Percentiles rank a stretch among this genome's conserved stretches.
These are phyloP conservation scores for Aspergillus carbonarius DNA, from an alignment of 2,329 filamentous ascomycete genomes.

Conservation along the genomic window DNA sequence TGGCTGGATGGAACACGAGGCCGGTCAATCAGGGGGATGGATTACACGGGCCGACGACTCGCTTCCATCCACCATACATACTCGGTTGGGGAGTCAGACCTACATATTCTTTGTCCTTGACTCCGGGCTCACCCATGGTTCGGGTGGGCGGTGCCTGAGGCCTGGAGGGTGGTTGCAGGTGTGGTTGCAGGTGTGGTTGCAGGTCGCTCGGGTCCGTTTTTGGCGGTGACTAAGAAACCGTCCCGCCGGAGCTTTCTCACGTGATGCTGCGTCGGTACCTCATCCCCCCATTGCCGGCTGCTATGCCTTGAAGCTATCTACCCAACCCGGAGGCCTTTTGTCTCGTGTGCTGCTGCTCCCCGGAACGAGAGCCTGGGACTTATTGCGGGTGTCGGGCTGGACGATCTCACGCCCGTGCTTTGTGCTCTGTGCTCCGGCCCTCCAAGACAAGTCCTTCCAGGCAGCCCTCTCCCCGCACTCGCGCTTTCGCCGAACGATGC, in stretches of 20 bases:
- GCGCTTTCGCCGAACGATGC: conserved; percentile 37
- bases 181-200: too few species aligned
- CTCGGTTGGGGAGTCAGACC: too few species aligned
- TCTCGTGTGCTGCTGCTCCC: background rate
- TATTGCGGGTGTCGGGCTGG: background rate
- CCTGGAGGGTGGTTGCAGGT: too few species aligned
- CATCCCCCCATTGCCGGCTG: conserved; percentile 1
- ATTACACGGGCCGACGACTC: too few species aligned
- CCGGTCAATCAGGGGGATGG: too few species aligned
- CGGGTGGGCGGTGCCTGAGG: too few species aligned
- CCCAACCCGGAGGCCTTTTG: background rate
- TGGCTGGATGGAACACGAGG: too few species aligned
- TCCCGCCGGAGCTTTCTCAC: background rate
- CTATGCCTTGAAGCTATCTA: background rate
- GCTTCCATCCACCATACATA: too few species aligned
- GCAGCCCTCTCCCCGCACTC: conserved; percentile 38
- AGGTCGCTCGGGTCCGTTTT: too few species aligned
- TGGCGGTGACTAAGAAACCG: background rate
- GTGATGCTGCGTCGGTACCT: conserved; percentile 3
- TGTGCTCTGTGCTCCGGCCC: background rate
- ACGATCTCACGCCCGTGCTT: background rate
- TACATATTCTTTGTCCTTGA: too few species aligned
- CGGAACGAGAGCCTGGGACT: background rate
- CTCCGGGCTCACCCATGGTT: too few species aligned
- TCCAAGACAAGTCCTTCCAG: conserved; percentile 7